A percentile compares a stretch with the other conserved stretches of the same genome.
Conservation (phyloP, 2,329 filamentous ascomycete genomes). For the Microsporum ferrugineum region DNA sequence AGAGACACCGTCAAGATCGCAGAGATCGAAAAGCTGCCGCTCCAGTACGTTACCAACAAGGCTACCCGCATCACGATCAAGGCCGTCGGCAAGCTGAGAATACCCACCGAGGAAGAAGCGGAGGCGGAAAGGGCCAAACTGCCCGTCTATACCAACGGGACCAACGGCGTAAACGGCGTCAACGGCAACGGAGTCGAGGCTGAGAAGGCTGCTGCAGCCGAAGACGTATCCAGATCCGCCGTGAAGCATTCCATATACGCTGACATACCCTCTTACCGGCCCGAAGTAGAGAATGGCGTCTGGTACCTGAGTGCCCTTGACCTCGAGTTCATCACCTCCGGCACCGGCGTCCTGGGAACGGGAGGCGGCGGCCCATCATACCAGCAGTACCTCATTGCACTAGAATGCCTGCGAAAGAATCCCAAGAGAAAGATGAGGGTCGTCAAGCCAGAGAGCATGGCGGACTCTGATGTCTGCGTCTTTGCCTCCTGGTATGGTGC, state of each 20-base stretch:
- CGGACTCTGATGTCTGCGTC: slow-evolving; percentile 32
- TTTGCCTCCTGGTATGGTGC: slow-evolving; percentile 38
- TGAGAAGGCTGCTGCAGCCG: slow-evolving; percentile 8
- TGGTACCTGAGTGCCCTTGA: slow-evolving; percentile 31
- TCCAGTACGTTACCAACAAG: slow-evolving; percentile 27
- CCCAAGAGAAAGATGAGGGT: slow-evolving; percentile 31
- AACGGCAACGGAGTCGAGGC: slow-evolving; percentile 10
- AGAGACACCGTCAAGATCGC: slow-evolving; percentile 32
- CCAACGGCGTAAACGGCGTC: neutral
- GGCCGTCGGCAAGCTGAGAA: slow-evolving; percentile 33
- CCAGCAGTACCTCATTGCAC: slow-evolving; percentile 37
- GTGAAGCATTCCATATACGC: slow-evolving; percentile 12
- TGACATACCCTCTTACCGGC: slow-evolving; percentile 24
- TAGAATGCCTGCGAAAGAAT: slow-evolving; percentile 29
- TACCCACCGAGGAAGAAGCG: slow-evolving; percentile 13
- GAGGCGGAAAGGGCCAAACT: neutral
- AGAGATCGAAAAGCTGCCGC: slow-evolving; percentile 33
- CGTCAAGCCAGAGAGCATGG: slow-evolving; percentile 28
- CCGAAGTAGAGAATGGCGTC: slow-evolving; percentile 22
- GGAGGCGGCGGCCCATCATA: slow-evolving; percentile 35
- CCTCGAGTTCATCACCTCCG: slow-evolving; percentile 28
- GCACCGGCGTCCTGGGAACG: slow-evolving; percentile 29
- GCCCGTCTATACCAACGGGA: neutral
- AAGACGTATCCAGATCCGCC: slow-evolving; percentile 6
- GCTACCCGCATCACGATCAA: slow-evolving; percentile 27